Evolutionary conservation across 148 eudicot species (phyloP), one percentile per base, ranked within the genome.

Genomic region (Rhododendron molle): DNA sequence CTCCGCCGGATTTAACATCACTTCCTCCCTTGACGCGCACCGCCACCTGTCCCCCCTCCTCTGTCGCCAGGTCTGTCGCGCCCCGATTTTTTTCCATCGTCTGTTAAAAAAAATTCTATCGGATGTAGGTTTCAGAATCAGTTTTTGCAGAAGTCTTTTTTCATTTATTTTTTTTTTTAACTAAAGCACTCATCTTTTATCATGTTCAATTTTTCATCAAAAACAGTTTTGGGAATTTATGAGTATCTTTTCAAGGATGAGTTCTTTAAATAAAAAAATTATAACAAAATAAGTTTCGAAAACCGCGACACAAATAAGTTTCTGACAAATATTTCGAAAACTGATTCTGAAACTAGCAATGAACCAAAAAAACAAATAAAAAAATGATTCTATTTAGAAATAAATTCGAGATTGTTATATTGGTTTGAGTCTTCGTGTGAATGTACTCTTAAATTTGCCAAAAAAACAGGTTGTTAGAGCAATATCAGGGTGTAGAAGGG

Each of bases 401-500:
- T 62, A 62, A 23, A 7, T 62, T 62, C 7, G 28, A 21, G 71
- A 54, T 54, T 18, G 60, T 54, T 46, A 34, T 74, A 0, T 46
- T 23, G 50, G 36, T 44, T 54, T 21, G 26, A 43, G 73, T 11
- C 2, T 82, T 76, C 58, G 10, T 52, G 16, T 56, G 80, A 23
- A 14, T 2, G 52, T 81, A 12, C 60, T 65, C 49, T 40, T 81
- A 21, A 58, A 60, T 82, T 85, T 49, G 67, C 49, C 49, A 71
- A 49, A 65, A 65, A 76, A 40, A 76, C 91, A 93, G 96, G 91
- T 93, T 82, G 87, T 88, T 1, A 46, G 94, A 86, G 92, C 92
- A 23, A 87, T 93, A 15, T 86, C 91, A 14, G 94, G 92, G 38
- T 91, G 91, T 32, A 85, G 91, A 43, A 90, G 94, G 82, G 94